Percentiles rank a stretch among this genome's conserved stretches.
phyloP scores from a whole-genome alignment of 306 rosid species.

The Castanea sativa region DNA sequence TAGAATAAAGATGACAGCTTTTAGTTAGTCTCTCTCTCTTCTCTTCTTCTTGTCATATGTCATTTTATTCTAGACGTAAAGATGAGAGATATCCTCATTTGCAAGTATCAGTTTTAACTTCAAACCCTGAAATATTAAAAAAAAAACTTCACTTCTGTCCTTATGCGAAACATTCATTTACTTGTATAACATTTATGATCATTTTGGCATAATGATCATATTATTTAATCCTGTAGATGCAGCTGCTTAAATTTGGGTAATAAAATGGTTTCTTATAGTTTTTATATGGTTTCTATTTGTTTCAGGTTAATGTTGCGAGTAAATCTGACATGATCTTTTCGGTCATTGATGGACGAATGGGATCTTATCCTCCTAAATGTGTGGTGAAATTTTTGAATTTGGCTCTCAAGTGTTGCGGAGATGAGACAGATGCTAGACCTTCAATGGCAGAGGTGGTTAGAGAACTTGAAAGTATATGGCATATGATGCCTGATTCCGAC shows the following conservation, averaged over 20 bases:
- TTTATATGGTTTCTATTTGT: background rate
- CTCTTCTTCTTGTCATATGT: background rate
- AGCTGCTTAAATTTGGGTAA: background rate
- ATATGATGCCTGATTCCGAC: slow-evolving; percentile 65
- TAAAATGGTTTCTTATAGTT: background rate
- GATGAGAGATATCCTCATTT: no score
- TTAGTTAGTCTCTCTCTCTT: background rate
- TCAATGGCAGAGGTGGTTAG: slow-evolving; percentile 83
- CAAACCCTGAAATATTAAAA: no score
- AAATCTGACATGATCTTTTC: slow-evolving; percentile 65
- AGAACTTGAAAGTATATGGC: slow-evolving; percentile 74
- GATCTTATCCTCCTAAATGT: slow-evolving; percentile 57
- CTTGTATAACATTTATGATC: background rate
- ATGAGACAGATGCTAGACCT: slow-evolving; percentile 78
- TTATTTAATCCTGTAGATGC: no score
- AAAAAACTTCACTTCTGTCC: no score
- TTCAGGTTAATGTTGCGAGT: slow-evolving; percentile 63
- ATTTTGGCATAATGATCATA: background rate
- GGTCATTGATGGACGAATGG: slow-evolving; percentile 67
- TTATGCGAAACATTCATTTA: no score
- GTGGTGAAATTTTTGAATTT: slow-evolving; percentile 36
- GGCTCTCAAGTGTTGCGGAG: slow-evolving; percentile 75
- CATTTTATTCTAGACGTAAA: background rate
- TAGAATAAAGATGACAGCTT: no score
- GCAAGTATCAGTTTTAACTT: no score